Base-by-base conservation (phyloP, 2,329 filamentous ascomycete genomes). In the Aspergillus jensenii region DNA sequence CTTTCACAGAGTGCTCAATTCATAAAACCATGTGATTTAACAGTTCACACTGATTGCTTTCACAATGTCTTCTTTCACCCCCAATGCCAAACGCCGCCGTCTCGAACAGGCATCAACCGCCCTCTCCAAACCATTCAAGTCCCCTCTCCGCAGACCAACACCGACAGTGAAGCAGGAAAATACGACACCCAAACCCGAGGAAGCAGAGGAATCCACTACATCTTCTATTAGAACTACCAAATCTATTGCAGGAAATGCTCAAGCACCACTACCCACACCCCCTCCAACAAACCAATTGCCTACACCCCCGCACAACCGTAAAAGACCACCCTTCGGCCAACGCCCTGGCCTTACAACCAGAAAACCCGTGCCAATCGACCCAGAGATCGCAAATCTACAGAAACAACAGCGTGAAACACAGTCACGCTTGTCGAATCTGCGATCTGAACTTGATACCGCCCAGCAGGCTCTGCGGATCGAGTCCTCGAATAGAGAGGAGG, bases 111-210 rank as follows among this genome's bases (percentile, higher is more conserved):
- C 84, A 40, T 75, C 81, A 21, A 79, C 78, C n/a, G 82, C 82
- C 6, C 81, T 90, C 48, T 82, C 82, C 61, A 89, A 87, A 68
- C 89, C 89, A 0, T 91, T 91, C 76, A 87, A 87, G 63, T 90
- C 89, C 46, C 89, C 88, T 14, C 81, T 89, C 60, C 83, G 82
- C 63, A 81, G 78, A 39, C 76, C 78, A 14, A 41, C 49, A 19
- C 48, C 68, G 21, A 55, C 58, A 9, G 40, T 53, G 21, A 56
- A 59, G 21, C 54, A 58, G 4, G 55, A 60, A 37, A 21, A 15
- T 7, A 27, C 60, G 63, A 47, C 49, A 12, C 49, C 56, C 56
- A 40, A 39, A 31, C 25, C 40, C 17, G 59, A 48, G 17, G 47
- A 56, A 58, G 44, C 56, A 53, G 39, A 47, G 15, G 9, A 43